phyloP scores from a whole-genome alignment of 306 rosid species.

The Neltuma alba region DNA sequence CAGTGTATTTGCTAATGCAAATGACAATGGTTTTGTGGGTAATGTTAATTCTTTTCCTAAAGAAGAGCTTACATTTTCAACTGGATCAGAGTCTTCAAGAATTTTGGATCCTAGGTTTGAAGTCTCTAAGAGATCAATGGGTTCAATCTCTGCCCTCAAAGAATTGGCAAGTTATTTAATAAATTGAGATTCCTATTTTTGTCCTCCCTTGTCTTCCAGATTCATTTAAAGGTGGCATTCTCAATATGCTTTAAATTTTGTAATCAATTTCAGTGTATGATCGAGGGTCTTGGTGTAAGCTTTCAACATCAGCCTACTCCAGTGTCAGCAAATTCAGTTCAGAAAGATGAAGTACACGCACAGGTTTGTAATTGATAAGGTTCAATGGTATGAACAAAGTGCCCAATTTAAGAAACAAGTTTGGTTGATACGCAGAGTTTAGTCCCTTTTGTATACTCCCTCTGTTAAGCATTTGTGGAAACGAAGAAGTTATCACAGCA shows the following conservation, averaged over 20 bases:
- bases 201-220: not conserved
- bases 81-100: slow-evolving; percentile 56
- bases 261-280: slow-evolving; percentile 66
- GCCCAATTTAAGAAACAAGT: not conserved
- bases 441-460: not conserved
- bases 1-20: slow-evolving; percentile 55
- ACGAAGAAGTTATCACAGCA: not conserved
- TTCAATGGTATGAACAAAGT: slow-evolving; percentile 30
- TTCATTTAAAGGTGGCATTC: slow-evolving; percentile 1
- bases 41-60: slow-evolving; percentile 50
- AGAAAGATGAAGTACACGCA: slow-evolving; percentile 84
- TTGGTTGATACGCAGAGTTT: slow-evolving; percentile 18
- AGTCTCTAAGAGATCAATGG: slow-evolving; percentile 46
- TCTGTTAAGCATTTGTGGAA: not conserved
- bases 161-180: slow-evolving; percentile 61
- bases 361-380: slow-evolving; percentile 61
- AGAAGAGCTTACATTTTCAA: slow-evolving; percentile 49
- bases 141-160: slow-evolving; percentile 66
- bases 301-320: slow-evolving; percentile 62
- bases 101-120: slow-evolving; percentile 51
- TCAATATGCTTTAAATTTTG: slow-evolving; percentile 34
- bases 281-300: slow-evolving; percentile 76
- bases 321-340: slow-evolving; percentile 54
- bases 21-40: slow-evolving; percentile 59
- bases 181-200: not conserved